Evolutionary conservation across 2,329 filamentous ascomycete genomes (phyloP).

Genomic region (Raffaelea ambrosiae): DNA sequence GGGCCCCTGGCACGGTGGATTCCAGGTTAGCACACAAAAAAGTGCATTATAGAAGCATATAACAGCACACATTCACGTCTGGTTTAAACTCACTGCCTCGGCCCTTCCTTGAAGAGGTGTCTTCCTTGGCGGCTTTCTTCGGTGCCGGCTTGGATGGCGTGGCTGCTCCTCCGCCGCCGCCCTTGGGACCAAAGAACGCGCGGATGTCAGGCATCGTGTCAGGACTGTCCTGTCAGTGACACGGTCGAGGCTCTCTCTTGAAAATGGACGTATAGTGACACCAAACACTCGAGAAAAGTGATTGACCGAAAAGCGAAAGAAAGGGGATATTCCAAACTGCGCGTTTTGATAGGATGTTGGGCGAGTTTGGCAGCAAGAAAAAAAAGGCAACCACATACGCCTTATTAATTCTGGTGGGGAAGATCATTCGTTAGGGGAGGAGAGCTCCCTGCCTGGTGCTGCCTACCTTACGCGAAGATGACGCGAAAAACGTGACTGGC

Average conservation of each 20-base stretch:
- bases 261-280: too few relatives aligned
- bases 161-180: constrained; percentile 25
- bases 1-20: constrained; percentile 15
- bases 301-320: too few relatives aligned
- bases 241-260: too few relatives aligned
- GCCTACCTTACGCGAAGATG: constrained; percentile 27
- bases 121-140: constrained; percentile 24
- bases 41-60: background rate
- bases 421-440: background rate
- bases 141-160: constrained; percentile 27
- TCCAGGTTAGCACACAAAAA: background rate
- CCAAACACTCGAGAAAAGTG: too few relatives aligned
- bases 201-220: constrained; percentile 49
- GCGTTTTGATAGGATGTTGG: too few relatives aligned
- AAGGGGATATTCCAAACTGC: too few relatives aligned
- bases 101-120: constrained; percentile 17
- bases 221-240: background rate
- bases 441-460: background rate
- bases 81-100: constrained; percentile 7
- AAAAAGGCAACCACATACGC: too few relatives aligned
- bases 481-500: constrained; percentile 33
- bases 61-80: background rate
- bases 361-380: background rate
- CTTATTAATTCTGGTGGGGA: background rate
- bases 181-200: constrained; percentile 64